Base-by-base conservation (phyloP, 2,329 filamentous ascomycete genomes). In the Aspergillus calidoustus region DNA sequence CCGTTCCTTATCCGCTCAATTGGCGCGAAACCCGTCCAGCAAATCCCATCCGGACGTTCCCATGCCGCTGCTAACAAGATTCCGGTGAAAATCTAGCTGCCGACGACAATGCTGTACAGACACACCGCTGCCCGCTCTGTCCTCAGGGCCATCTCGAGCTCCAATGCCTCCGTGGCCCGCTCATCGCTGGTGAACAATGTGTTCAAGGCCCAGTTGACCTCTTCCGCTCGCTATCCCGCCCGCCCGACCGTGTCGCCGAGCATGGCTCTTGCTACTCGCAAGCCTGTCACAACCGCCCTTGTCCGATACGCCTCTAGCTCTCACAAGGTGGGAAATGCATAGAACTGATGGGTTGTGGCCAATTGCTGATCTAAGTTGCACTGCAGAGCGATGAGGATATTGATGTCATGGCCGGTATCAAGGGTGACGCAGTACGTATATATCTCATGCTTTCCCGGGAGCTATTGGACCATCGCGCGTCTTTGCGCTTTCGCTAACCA, bases 361-460 rank as follows among this genome's bases (percentile, higher is more conserved):
- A 82, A 85, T 59, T 80, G 82, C 65, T 76, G 85, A 52, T 76
- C 43, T 84, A 23, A 44, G 80, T 86, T 28, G 64, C 72, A 63
- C 67, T 77, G 59, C 75, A 73, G 51, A 71, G 70, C 54, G 80
- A 80, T 48, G 71, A 77, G 54, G 80, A 82, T 54, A 68, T 74
- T 52, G 82, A 84, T 65, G 81, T 85, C 79, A 78, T 83, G 72
- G 81, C 78, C 52, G 82, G 82, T 52, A 79, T 87, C 63, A 82
- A 79, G 68, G 71, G 77, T 55, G 85, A 87, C 71, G 72, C 91
- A 71, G 89, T 91, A 82, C 47, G 84, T 79, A 56, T 34, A 43
- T 41, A 25, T 22, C 44, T 58, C 56, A 53, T 34, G 49, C 51
- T 61, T 19, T 25, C 17, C n/a, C 49, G 44, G 23, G 31, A 15